Conservation (phyloP, 2,329 filamentous ascomycete species). For the Xylaria hypoxylon region DNA sequence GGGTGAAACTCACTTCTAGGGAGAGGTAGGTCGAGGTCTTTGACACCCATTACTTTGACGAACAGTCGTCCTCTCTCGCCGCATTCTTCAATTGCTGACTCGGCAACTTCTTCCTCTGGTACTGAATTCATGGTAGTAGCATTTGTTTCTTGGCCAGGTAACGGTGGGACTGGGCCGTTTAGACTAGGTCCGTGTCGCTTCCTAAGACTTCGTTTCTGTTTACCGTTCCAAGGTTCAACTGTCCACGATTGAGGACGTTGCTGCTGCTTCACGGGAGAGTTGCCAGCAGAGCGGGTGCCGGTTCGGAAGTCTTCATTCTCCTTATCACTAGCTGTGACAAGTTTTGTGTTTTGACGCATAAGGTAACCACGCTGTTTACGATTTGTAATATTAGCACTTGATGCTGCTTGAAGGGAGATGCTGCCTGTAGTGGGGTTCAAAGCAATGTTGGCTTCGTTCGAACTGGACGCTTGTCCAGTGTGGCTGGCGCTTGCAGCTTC, state of each 20-base stretch:
- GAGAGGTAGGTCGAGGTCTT: constrained; percentile 91
- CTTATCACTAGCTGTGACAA: constrained; percentile 91
- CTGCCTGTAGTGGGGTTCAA: constrained; percentile 43
- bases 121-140: constrained; percentile 73
- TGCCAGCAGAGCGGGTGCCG: constrained; percentile 70
- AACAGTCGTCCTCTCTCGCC: constrained; percentile 92
- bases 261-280: constrained; percentile 77
- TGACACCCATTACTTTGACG: constrained; percentile 98
- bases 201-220: constrained; percentile 72
- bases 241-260: constrained; percentile 91
- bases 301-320: constrained; percentile 66
- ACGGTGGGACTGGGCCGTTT: constrained; percentile 77
- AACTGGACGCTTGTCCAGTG: constrained; percentile 61
- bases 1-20: constrained; percentile 78
- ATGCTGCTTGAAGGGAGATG: constrained; percentile 43
- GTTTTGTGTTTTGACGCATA: constrained; percentile 98
- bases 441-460: constrained; percentile 35
- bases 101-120: constrained; percentile 74
- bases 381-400: constrained; percentile 72
- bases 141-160: constrained; percentile 90
- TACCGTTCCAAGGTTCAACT: constrained; percentile 95
- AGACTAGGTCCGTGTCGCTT: constrained; percentile 63
- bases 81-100: constrained; percentile 76
- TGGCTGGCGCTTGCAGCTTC: constrained; percentile 46
- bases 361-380: constrained; percentile 92